These are phyloP conservation scores for Paradendryphiella salina DNA, from an alignment of 2,329 filamentous ascomycete species.

Conservation along the genomic window DNA sequence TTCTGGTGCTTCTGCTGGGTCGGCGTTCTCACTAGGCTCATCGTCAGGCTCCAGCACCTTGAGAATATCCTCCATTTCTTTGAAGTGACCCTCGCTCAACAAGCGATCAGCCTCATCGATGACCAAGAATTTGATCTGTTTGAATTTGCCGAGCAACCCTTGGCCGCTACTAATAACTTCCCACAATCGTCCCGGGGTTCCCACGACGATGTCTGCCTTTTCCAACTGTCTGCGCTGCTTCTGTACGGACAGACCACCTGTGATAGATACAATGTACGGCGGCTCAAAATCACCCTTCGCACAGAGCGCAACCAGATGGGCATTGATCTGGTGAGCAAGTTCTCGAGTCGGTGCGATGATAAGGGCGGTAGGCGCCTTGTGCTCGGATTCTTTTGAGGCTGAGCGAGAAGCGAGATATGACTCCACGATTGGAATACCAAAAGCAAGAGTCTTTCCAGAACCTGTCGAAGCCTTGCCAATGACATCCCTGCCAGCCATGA, in stretches of 20 bases:
- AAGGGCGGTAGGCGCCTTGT: slow-evolving; percentile 61
- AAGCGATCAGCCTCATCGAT: slow-evolving; percentile 93
- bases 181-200: slow-evolving; percentile 90
- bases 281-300: slow-evolving; percentile 63
- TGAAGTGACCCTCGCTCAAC: slow-evolving; percentile 90
- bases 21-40: slow-evolving; percentile 51
- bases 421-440: slow-evolving; percentile 91
- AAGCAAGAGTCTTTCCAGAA: slow-evolving; percentile 94
- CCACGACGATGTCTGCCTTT: slow-evolving; percentile 88
- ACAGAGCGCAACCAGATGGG: slow-evolving; percentile 78
- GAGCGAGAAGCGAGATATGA: slow-evolving; percentile 64
- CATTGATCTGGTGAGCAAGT: slow-evolving; percentile 85
- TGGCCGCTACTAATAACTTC: slow-evolving; percentile 81
- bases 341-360: slow-evolving; percentile 92
- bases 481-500: slow-evolving; percentile 82
- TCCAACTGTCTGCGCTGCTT: slow-evolving; percentile 88
- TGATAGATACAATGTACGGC: slow-evolving; percentile 76
- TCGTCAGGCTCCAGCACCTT: slow-evolving; percentile 72
- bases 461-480: slow-evolving; percentile 96
- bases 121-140: slow-evolving; percentile 77
- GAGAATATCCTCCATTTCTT: slow-evolving; percentile 88
- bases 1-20: slow-evolving; percentile 17
- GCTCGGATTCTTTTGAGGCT: slow-evolving; percentile 32
- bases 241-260: slow-evolving; percentile 88
- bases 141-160: slow-evolving; percentile 70